A percentile compares a stretch with the other conserved stretches of the same genome.
phyloP scores from a whole-genome alignment of 495 filamentous ascomycete species.

The Acidiella bohemica region DNA sequence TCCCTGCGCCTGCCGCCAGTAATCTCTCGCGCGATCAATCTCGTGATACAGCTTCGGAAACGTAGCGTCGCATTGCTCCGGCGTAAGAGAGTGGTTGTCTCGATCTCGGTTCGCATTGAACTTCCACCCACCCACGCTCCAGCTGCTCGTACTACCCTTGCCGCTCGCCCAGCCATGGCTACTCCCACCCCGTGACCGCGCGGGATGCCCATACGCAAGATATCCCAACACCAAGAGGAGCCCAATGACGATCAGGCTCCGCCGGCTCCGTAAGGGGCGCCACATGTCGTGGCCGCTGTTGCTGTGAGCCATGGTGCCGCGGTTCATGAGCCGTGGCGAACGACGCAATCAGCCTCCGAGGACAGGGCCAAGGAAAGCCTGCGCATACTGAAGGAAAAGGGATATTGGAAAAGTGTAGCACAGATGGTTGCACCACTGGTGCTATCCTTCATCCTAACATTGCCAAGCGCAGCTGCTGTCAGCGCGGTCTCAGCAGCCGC shows the following conservation, averaged over 20 bases:
- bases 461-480: no score
- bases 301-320: no score
- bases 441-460: no score
- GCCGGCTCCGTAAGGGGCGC: background rate
- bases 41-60: constrained; percentile 14
- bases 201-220: no score
- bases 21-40: constrained; percentile 7
- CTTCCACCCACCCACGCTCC: background rate
- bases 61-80: constrained; percentile 11
- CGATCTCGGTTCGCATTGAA: constrained; percentile 6
- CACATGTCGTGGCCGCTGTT: no score
- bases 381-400: no score
- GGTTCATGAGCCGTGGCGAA: no score
- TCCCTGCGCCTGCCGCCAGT: constrained; percentile 1
- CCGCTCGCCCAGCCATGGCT: background rate
- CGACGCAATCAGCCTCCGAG: no score
- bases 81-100: constrained; percentile 8
- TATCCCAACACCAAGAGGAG: constrained; percentile 1
- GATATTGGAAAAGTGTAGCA: no score
- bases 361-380: no score
- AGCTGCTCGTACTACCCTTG: background rate
- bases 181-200: background rate
- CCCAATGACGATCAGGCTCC: background rate
- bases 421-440: no score
- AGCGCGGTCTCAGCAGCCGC: no score